Conservation (phyloP, 495 filamentous ascomycete species). For the Lasiosphaeriaceae sp. region DNA sequence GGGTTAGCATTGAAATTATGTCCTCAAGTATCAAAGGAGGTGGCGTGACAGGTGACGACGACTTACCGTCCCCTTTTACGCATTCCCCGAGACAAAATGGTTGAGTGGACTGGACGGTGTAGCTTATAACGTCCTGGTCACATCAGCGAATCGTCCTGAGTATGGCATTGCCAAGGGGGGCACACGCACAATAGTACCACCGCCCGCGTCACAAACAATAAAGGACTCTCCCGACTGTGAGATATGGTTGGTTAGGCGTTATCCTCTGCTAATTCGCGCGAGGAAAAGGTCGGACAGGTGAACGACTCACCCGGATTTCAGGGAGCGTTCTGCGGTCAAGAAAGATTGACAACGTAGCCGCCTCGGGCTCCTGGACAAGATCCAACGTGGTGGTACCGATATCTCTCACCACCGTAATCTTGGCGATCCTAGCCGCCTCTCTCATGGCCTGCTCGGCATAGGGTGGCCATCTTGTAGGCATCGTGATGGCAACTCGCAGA, state of each 20-base stretch:
- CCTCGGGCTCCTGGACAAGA: conserved; percentile 26
- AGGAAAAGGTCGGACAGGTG: too few species aligned
- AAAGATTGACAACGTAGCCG: conserved; percentile 19
- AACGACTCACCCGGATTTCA: too few species aligned
- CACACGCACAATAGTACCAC: conserved; percentile 27
- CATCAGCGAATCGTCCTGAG: background rate
- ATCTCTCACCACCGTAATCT: conserved; percentile 11
- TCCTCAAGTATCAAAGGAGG: too few species aligned
- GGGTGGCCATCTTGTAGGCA: conserved; percentile 28
- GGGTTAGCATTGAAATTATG: too few species aligned
- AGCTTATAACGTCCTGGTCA: too few species aligned
- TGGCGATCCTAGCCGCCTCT: conserved; percentile 15
- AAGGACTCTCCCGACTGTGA: conserved; percentile 12
- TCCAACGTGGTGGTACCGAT: conserved; percentile 20
- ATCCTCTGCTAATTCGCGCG: too few species aligned
- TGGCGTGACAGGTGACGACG: too few species aligned
- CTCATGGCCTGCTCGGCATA: conserved; percentile 23
- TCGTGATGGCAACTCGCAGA: conserved; percentile 24
- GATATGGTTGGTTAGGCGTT: too few species aligned
- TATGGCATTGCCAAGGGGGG: too few species aligned
- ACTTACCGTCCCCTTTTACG: conserved; percentile 21
- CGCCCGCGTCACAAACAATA: conserved; percentile 27
- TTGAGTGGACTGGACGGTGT: too few species aligned
- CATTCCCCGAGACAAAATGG: conserved; percentile 17
- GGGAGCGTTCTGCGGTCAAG: conserved; percentile 1